Evolutionary conservation across 2,329 filamentous ascomycete genomes (phyloP).

Genomic region (Colletotrichum sp.): DNA sequence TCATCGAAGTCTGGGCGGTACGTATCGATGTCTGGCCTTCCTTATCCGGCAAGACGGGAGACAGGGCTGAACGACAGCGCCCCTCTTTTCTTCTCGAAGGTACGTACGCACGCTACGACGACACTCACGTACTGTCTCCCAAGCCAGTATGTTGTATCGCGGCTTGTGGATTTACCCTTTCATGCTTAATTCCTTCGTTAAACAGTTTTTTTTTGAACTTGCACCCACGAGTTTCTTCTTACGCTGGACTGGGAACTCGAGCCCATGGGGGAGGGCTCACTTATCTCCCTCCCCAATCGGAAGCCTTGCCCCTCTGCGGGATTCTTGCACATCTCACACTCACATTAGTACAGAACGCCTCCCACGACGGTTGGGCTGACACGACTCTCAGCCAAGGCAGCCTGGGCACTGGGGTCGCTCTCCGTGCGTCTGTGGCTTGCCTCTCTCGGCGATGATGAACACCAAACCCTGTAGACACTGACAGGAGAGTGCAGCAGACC

Average conservation of each 20-base stretch:
- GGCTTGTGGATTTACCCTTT: not conserved
- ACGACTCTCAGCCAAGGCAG: constrained; percentile 11
- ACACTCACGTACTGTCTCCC: not conserved
- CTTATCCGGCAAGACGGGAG: not conserved
- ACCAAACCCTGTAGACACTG: not conserved
- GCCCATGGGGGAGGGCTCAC: not conserved
- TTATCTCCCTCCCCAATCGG: not conserved
- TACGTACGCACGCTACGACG: not conserved
- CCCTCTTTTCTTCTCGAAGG: not conserved
- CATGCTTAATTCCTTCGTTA: not conserved
- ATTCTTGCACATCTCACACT: not conserved
- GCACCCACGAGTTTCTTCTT: not conserved
- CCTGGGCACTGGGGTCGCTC: not conserved
- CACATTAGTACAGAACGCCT: not conserved
- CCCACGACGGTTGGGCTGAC: constrained; percentile 4
- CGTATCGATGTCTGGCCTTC: constrained; percentile 6
- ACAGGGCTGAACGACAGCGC: not conserved
- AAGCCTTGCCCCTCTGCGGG: not conserved
- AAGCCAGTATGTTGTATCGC: not conserved
- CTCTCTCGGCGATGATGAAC: not conserved
- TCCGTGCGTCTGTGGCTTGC: not conserved
- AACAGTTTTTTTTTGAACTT: not conserved
- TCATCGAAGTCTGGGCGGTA: not conserved
- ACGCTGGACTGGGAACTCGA: not conserved
- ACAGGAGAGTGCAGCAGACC: not conserved